phyloP scores from a whole-genome alignment of 768 basidiomycete genomes.

The Clathrus columnatus region DNA sequence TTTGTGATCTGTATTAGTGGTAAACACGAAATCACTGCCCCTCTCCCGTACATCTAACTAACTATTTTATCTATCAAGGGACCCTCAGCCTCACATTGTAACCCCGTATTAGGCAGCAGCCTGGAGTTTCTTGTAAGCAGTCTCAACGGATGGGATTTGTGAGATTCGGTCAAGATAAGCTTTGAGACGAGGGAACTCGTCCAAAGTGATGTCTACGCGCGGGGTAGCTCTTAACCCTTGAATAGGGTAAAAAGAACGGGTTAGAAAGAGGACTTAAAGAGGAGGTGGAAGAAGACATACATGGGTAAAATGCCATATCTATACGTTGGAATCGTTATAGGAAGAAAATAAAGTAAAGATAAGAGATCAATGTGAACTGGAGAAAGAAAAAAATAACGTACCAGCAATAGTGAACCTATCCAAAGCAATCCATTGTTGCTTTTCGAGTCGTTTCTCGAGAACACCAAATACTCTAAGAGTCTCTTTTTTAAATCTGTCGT shows the following conservation, averaged over 20 bases:
- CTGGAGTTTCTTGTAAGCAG: not conserved
- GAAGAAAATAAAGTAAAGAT: too few relatives aligned
- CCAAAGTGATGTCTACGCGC: not conserved
- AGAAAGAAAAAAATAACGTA: not conserved
- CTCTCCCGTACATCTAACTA: too few relatives aligned
- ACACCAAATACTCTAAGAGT: slow-evolving; percentile 14
- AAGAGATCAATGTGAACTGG: too few relatives aligned
- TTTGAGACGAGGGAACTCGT: not conserved
- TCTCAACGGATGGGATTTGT: slow-evolving; percentile 1
- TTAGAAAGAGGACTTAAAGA: too few relatives aligned
- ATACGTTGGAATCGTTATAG: too few relatives aligned
- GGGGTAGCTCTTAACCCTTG: not conserved
- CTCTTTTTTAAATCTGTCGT: slow-evolving; percentile 16
- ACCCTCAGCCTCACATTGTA: too few relatives aligned
- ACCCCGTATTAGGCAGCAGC: too few relatives aligned
- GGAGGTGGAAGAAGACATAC: not conserved
- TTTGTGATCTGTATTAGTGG: too few relatives aligned
- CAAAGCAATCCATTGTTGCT: not conserved
- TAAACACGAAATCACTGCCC: too few relatives aligned
- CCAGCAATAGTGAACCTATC: slow-evolving; percentile 2
- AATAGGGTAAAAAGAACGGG: not conserved
- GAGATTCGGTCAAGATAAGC: not conserved
- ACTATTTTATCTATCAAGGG: too few relatives aligned
- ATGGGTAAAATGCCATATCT: slow-evolving; percentile 1
- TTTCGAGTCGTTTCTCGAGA: slow-evolving; percentile 11